Evolutionary conservation across 2,329 filamentous ascomycete species (phyloP).

Genomic region (Alternaria sp.): DNA sequence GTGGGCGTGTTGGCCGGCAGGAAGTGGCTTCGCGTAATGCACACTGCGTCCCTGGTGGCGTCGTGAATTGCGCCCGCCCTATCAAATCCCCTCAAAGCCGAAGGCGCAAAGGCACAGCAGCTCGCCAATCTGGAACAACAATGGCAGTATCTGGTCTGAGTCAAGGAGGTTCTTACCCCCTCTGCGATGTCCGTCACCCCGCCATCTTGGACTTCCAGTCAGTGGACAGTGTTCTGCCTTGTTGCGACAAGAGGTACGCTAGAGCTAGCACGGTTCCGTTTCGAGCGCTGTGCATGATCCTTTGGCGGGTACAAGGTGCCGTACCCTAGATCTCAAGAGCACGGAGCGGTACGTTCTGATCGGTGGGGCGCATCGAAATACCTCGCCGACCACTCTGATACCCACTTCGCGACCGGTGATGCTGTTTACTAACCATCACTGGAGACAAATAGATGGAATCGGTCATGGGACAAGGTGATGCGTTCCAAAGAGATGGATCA

Average conservation of each 20-base stretch:
- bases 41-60: not conserved
- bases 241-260: constrained; percentile 1
- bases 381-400: constrained; percentile 4
- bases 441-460: not conserved
- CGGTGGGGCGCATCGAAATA: constrained; percentile 4
- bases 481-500: not conserved
- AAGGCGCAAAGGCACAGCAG: constrained; percentile 8
- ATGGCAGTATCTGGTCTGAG: not conserved
- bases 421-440: not conserved
- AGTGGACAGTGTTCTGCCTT: not conserved
- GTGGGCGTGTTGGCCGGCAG: not conserved
- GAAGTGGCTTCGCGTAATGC: not conserved
- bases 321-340: constrained; percentile 1
- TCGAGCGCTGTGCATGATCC: constrained; percentile 11
- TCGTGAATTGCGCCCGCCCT: not conserved
- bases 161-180: not conserved
- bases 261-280: constrained; percentile 9
- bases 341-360: constrained; percentile 6
- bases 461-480: not conserved
- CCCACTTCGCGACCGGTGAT: not conserved
- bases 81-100: not conserved
- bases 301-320: constrained; percentile 5
- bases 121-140: constrained; percentile 12
- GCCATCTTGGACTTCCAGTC: not conserved
- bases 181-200: not conserved